phyloP scores from a whole-genome alignment of 305 asterid genomes.

The Solanum hybrid region DNA sequence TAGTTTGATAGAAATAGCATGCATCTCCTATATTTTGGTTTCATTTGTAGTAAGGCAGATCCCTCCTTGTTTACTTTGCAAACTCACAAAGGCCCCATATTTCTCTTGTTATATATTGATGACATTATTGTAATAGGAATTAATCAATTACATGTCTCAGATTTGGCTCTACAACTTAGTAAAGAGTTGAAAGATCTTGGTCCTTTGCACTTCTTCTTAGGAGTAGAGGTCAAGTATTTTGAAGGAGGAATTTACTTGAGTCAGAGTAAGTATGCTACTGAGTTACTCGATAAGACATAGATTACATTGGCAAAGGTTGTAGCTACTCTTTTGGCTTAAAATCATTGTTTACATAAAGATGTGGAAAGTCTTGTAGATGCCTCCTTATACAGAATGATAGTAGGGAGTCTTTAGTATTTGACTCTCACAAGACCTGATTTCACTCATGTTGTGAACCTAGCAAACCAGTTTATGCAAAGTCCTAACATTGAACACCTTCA shows the following conservation, averaged over 20 bases:
- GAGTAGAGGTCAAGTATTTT: not conserved
- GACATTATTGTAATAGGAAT: not conserved
- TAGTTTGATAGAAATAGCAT: not conserved
- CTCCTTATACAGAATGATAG: not conserved
- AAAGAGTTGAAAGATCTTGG: not conserved
- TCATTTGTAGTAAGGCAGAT: not conserved
- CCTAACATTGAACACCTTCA: too few relatives aligned
- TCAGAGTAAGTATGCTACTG: not conserved
- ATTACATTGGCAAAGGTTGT: not conserved
- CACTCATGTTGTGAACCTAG: not conserved
- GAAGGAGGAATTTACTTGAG: not conserved
- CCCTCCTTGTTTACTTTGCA: not conserved
- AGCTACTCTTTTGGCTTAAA: not conserved
- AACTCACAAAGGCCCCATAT: not conserved
- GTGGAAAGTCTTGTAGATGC: not conserved
- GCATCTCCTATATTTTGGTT: not conserved
- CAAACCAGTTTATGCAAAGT: too few relatives aligned
- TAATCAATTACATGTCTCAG: not conserved
- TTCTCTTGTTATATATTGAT: too few relatives aligned
- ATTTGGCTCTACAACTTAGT: not conserved
- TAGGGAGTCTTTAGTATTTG: not conserved
- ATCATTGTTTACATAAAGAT: not conserved
- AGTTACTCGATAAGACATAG: not conserved
- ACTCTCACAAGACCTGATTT: not conserved
- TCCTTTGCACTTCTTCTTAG: not conserved